Conservation (phyloP, 495 filamentous ascomycete genomes). For the Lichina pygmaea region DNA sequence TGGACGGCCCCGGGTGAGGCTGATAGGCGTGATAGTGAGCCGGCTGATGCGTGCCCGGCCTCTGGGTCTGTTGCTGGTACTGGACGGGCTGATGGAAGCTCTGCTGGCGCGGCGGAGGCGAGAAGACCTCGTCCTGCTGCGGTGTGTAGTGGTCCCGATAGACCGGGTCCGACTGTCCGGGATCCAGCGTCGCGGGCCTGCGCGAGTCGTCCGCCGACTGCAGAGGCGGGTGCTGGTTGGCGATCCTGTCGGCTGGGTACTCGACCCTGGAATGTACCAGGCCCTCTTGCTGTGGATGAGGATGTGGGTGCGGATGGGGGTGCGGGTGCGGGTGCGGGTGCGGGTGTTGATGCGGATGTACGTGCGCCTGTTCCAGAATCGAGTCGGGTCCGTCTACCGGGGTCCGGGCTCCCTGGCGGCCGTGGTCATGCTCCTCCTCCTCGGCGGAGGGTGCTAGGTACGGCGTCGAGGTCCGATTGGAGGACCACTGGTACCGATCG, state of each 20-base stretch:
- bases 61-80: not conserved
- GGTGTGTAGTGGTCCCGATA: not conserved
- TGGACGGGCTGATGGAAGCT: slow-evolving; percentile 1
- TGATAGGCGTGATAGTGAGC: slow-evolving; percentile 2
- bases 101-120: slow-evolving; percentile 1
- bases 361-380: not conserved
- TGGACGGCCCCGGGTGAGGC: not conserved
- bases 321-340: not conserved
- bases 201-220: not conserved
- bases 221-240: not conserved
- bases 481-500: not conserved
- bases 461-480: not conserved
- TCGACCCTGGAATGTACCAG: not conserved
- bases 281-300: not conserved
- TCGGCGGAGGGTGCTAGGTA: slow-evolving; percentile 2
- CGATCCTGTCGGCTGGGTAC: not conserved
- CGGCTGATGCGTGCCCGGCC: not conserved
- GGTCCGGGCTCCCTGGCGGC: not conserved
- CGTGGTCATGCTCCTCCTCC: slow-evolving; percentile 1
- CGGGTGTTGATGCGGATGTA: not conserved
- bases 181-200: not conserved
- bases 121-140: not conserved
- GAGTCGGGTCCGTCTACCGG: not conserved
- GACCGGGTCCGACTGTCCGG: not conserved
- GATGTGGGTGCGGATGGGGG: not conserved